Conservation (phyloP, 1,284 basidiomycete species). For the Takashimella koratensis region DNA sequence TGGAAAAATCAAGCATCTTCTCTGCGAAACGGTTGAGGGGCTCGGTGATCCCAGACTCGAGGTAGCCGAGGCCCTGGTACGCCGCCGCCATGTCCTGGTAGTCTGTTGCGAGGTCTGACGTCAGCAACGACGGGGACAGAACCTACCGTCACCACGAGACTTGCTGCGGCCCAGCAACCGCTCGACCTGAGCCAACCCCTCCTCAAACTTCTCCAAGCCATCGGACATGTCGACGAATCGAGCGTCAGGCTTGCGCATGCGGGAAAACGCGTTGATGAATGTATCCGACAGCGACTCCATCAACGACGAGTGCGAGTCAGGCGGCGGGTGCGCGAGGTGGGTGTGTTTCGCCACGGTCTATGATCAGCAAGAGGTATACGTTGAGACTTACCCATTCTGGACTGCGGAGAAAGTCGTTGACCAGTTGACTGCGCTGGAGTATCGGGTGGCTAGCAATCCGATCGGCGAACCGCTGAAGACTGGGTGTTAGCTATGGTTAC, state of each 20-base stretch:
- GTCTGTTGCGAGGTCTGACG: slow-evolving; percentile 86
- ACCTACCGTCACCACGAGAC: slow-evolving; percentile 80
- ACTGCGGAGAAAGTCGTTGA: slow-evolving; percentile 89
- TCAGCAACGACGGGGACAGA: slow-evolving; percentile 10
- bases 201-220: slow-evolving; percentile 90
- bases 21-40: slow-evolving; percentile 94
- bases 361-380: slow-evolving; percentile 1
- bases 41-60: slow-evolving; percentile 97
- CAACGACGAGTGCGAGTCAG: slow-evolving; percentile 72
- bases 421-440: slow-evolving; percentile 82
- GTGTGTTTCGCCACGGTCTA: slow-evolving; percentile 95
- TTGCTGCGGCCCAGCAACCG: slow-evolving; percentile 71
- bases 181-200: slow-evolving; percentile 76
- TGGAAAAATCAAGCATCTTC: slow-evolving; percentile 87
- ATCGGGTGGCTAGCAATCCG: slow-evolving; percentile 88
- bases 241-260: slow-evolving; percentile 93
- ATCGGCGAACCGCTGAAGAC: slow-evolving; percentile 88
- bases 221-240: slow-evolving; percentile 89
- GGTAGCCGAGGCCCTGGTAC: slow-evolving; percentile 92
- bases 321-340: slow-evolving; percentile 81
- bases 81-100: slow-evolving; percentile 95
- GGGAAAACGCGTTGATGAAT: slow-evolving; percentile 82
- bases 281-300: slow-evolving; percentile 95
- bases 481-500: slow-evolving; percentile 40
- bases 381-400: slow-evolving; percentile 82